These are phyloP conservation scores for thale cress (Arabidopsis thaliana) DNA, from an alignment of 345 rosid genomes.

Conservation along the genomic window TAIR10.1 NC_003070.9:6650501-6651000, in stretches of 20 bases:
- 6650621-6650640: background rate
- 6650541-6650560: background rate
- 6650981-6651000: slow-evolving; percentile 87
- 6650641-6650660: slow-evolving; percentile 6
- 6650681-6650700: slow-evolving; percentile 50
- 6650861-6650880: slow-evolving; percentile 61
- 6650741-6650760: slow-evolving; percentile 74
- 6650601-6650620: slow-evolving; percentile 10
- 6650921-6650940: slow-evolving; percentile 76
- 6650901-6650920: slow-evolving; percentile 57
- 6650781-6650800: slow-evolving; percentile 88
- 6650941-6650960: slow-evolving; percentile 82
- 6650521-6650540: background rate
- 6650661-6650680: background rate
- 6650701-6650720: slow-evolving; percentile 75
- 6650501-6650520: background rate
- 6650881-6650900: slow-evolving; percentile 68
- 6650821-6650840: slow-evolving; percentile 73
- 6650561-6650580: background rate
- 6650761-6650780: slow-evolving; percentile 82
- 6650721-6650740: slow-evolving; percentile 67
- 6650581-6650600: background rate
- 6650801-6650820: slow-evolving; percentile 88
- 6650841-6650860: slow-evolving; percentile 67
- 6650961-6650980: slow-evolving; percentile 74